phyloP scores from a whole-genome alignment of 441 rosid genomes.

The Euphorbia celastroides region DNA sequence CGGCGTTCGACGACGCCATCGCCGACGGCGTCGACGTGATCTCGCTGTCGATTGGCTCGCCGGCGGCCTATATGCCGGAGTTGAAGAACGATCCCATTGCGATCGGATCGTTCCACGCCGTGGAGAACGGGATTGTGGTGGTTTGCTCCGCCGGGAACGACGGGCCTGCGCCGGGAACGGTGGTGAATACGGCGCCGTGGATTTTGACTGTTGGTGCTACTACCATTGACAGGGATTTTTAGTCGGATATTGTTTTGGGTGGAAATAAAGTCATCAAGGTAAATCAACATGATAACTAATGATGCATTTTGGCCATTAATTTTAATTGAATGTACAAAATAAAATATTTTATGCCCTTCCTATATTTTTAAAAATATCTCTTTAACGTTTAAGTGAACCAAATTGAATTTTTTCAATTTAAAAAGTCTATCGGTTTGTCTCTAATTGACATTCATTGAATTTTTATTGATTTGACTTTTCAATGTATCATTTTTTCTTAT shows the following conservation, averaged over 20 bases:
- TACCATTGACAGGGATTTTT: slow-evolving; percentile 72
- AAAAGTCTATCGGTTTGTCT: no score
- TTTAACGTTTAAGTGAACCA: no score
- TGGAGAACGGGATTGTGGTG: slow-evolving; percentile 59
- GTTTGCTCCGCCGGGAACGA: slow-evolving; percentile 81
- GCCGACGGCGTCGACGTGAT: slow-evolving; percentile 49
- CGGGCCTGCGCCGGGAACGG: slow-evolving; percentile 48
- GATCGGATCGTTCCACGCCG: slow-evolving; percentile 74
- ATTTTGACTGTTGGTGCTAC: slow-evolving; percentile 74
- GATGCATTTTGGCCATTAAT: no score
- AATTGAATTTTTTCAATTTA: no score
- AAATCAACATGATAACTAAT: no score
- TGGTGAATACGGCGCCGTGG: slow-evolving; percentile 73
- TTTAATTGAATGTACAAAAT: no score
- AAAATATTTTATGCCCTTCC: no score
- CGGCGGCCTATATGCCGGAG: slow-evolving; percentile 27
- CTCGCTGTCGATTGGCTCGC: slow-evolving; percentile 64
- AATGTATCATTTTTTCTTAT: no score
- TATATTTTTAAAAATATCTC: no score
- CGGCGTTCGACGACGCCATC: slow-evolving; percentile 47
- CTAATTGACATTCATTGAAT: no score
- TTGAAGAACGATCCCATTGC: slow-evolving; percentile 55
- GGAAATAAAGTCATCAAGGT: slow-evolving; percentile 58
- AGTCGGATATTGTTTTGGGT: slow-evolving; percentile 59
- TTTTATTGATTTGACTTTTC: no score